Percentiles rank a stretch among this genome's conserved stretches.
phyloP scores from a whole-genome alignment of 495 filamentous ascomycete species.

The Annulohypoxylon moriforme region DNA sequence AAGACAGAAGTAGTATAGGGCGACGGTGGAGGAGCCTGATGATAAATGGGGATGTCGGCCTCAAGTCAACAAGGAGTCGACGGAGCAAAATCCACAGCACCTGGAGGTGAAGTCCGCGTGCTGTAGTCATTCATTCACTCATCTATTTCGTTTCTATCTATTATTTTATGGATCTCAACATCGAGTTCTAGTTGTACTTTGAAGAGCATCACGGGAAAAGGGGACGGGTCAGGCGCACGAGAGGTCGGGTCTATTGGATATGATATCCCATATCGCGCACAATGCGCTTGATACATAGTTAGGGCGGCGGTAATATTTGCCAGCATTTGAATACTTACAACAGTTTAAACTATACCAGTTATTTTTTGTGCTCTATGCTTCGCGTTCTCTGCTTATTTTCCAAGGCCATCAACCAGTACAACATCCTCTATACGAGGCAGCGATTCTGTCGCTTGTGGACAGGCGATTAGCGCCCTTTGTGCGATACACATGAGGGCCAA shows the following conservation, averaged over 20 bases:
- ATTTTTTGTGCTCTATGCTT: neutral
- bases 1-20: slow-evolving; percentile 73
- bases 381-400: neutral
- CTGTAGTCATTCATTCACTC: slow-evolving; percentile 22
- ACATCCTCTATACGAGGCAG: neutral
- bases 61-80: slow-evolving; percentile 61
- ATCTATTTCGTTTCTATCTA: slow-evolving; percentile 33
- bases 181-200: slow-evolving; percentile 38
- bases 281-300: slow-evolving; percentile 39
- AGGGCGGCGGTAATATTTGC: slow-evolving; percentile 22
- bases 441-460: neutral
- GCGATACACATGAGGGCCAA: neutral
- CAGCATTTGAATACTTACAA: slow-evolving; percentile 24
- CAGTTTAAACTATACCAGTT: slow-evolving; percentile 11
- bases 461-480: neutral
- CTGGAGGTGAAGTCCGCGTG: slow-evolving; percentile 58
- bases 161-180: slow-evolving; percentile 10
- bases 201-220: slow-evolving; percentile 8
- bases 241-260: slow-evolving; percentile 28
- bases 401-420: neutral
- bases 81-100: slow-evolving; percentile 62
- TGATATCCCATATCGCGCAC: slow-evolving; percentile 43
- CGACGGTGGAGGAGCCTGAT: slow-evolving; percentile 75
- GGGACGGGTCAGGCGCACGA: slow-evolving; percentile 28
- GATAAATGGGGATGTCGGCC: slow-evolving; percentile 68